Percentiles rank a stretch among this genome's conserved stretches.
These are phyloP conservation scores for Metschnikowia baotianmanensis DNA, from an alignment of 805 yeast species.

Conservation along the genomic window DNA sequence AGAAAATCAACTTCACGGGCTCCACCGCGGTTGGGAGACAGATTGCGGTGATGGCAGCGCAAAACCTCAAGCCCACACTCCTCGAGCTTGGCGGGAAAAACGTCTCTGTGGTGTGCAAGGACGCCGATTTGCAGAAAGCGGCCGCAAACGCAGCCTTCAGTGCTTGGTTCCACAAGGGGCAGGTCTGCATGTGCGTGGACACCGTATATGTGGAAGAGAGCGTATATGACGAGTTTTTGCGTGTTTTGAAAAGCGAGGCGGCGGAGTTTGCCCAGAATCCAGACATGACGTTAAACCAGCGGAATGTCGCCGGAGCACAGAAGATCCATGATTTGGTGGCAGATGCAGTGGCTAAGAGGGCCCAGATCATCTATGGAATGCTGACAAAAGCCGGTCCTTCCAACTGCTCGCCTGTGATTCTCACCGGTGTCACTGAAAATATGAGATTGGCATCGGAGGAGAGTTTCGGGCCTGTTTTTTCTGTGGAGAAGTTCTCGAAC, in stretches of 20 bases:
- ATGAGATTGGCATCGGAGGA: conserved; percentile 33
- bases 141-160: conserved; percentile 27
- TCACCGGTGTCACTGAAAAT: conserved; percentile 28
- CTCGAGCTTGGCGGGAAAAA: conserved; percentile 50
- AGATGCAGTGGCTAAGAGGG: conserved; percentile 41
- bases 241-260: conserved; percentile 19
- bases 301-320: conserved; percentile 25
- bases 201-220: conserved; percentile 34
- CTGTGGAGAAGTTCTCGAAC: conserved; percentile 26
- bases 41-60: conserved; percentile 37
- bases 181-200: conserved; percentile 49
- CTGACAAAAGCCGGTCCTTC: conserved; percentile 1
- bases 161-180: conserved; percentile 46
- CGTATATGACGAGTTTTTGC: conserved; percentile 30
- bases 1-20: conserved; percentile 47
- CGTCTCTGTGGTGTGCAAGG: conserved; percentile 30
- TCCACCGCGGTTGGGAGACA: conserved; percentile 39
- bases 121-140: conserved; percentile 34
- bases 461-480: conserved; percentile 44
- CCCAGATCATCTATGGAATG: conserved; percentile 27
- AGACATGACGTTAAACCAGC: conserved; percentile 26
- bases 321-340: conserved; percentile 26
- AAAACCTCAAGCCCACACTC: conserved; percentile 38
- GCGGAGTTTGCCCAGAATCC: conserved; percentile 14
- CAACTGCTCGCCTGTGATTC: conserved; percentile 27